These are phyloP conservation scores for Arabis alpina DNA, from an alignment of 345 rosid genomes.

Conservation along the genomic window DNA sequence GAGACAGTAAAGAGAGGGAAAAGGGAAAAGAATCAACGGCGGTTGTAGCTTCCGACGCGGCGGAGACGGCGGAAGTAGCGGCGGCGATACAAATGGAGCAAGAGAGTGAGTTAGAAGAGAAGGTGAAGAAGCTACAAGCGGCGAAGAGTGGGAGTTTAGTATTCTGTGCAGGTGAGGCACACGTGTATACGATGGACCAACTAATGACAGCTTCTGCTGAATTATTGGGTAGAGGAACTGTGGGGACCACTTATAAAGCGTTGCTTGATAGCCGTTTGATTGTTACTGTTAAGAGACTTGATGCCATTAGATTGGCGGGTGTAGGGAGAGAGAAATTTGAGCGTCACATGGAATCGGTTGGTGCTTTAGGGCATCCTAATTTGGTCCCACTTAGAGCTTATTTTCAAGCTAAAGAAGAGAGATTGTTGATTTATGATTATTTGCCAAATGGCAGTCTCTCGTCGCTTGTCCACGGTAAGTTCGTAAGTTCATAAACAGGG, in stretches of 20 bases:
- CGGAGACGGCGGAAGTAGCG: conserved; percentile 55
- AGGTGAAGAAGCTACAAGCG: conserved; percentile 71
- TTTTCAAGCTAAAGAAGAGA: conserved; percentile 83
- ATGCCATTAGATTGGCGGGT: conserved; percentile 61
- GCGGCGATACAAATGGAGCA: conserved; percentile 70
- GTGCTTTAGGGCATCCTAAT: conserved; percentile 90
- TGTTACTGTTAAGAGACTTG: conserved; percentile 82
- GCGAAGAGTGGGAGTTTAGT: conserved; percentile 78
- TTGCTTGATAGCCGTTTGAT: conserved; percentile 78
- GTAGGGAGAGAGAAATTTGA: conserved; percentile 64
- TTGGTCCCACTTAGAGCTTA: conserved; percentile 86
- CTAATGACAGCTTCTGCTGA: conserved; percentile 95
- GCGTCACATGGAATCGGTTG: conserved; percentile 95
- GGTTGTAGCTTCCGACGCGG: conserved; percentile 42
- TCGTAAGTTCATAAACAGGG: neutral
- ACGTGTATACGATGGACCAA: conserved; percentile 81
- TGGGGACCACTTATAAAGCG: conserved; percentile 88
- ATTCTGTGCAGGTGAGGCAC: conserved; percentile 91
- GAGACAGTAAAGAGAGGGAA: conserved; percentile 29
- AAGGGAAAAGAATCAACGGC: conserved; percentile 40
- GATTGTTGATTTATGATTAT: conserved; percentile 82
- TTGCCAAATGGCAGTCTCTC: conserved; percentile 92
- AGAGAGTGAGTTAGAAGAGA: conserved; percentile 78
- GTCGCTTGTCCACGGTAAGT: conserved; percentile 82
- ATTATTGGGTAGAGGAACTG: conserved; percentile 79